phyloP scores from a whole-genome alignment of 1,284 basidiomycete species.

The Agroathelia rolfsii region DNA sequence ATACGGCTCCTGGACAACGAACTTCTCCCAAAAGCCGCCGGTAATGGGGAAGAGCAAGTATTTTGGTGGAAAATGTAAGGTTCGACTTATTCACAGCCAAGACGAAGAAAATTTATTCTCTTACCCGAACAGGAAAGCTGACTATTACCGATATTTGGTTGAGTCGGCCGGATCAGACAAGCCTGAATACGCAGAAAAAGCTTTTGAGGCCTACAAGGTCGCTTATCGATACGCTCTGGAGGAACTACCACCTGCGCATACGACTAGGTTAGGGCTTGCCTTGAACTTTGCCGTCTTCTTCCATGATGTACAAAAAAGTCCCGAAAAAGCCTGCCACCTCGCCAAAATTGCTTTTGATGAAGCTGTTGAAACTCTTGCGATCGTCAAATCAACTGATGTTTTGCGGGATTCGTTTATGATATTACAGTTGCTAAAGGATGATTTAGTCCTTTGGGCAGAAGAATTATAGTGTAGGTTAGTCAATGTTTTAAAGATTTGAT shows the following conservation, averaged over 20 bases:
- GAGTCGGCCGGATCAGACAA: slow-evolving; percentile 48
- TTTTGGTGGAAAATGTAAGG: slow-evolving; percentile 63
- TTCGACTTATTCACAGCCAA: slow-evolving; percentile 5
- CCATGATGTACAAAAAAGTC: slow-evolving; percentile 89
- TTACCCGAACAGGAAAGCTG: slow-evolving; percentile 42
- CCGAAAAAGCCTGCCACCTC: slow-evolving; percentile 87
- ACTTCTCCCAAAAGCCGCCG: slow-evolving; percentile 46
- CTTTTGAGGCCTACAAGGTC: slow-evolving; percentile 53
- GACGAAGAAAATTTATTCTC: slow-evolving; percentile 7
- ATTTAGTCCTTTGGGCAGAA: slow-evolving; percentile 53
- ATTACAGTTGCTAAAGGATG: slow-evolving; percentile 53
- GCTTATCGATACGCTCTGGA: slow-evolving; percentile 57
- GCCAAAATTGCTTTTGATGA: slow-evolving; percentile 70
- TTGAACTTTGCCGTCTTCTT: slow-evolving; percentile 97
- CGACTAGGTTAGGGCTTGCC: slow-evolving; percentile 79
- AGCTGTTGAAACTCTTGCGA: slow-evolving; percentile 41
- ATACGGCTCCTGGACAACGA: slow-evolving; percentile 42
- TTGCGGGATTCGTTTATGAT: slow-evolving; percentile 59
- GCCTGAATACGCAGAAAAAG: slow-evolving; percentile 36
- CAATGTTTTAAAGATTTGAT: no score
- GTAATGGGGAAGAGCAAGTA: slow-evolving; percentile 51
- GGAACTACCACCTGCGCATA: slow-evolving; percentile 50
- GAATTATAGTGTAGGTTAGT: no score
- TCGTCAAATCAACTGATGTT: slow-evolving; percentile 29
- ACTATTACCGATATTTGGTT: slow-evolving; percentile 61